These are phyloP conservation scores for Aspergillus fumigatiaffinis DNA, from an alignment of 2,329 filamentous ascomycete genomes.

Conservation along the genomic window DNA sequence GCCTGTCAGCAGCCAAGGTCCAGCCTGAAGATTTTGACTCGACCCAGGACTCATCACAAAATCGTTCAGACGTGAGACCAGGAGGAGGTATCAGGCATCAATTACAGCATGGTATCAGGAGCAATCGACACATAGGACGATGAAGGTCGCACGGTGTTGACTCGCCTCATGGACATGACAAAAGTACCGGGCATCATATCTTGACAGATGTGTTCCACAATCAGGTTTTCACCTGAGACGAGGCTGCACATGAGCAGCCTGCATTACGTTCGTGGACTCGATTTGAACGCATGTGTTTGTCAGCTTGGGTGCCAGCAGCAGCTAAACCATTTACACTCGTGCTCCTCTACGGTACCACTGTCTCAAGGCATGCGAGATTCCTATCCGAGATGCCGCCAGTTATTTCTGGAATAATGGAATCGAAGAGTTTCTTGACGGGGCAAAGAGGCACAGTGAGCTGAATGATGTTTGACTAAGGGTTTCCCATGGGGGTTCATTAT, in stretches of 20 bases:
- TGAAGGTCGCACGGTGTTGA: background rate
- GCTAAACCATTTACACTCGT: background rate
- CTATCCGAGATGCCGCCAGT: background rate
- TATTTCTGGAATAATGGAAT: background rate
- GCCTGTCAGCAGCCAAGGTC: background rate
- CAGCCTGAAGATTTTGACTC: background rate
- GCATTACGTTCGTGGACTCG: background rate
- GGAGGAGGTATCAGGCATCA: background rate
- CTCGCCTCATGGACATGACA: background rate
- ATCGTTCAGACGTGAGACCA: background rate
- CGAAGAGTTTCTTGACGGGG: background rate
- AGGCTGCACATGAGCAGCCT: background rate
- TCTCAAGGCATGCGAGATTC: background rate
- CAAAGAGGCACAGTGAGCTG: background rate
- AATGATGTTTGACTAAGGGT: background rate
- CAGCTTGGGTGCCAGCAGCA: background rate
- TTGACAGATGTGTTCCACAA: background rate
- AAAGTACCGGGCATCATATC: background rate
- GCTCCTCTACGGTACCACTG: background rate
- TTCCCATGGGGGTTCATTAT: background rate
- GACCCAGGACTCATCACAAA: background rate
- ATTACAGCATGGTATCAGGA: background rate
- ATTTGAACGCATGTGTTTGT: background rate
- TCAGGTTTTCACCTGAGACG: background rate
- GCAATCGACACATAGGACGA: background rate